Conservation (phyloP, 169 alveolate genomes). For the Babesia bigemina region DNA sequence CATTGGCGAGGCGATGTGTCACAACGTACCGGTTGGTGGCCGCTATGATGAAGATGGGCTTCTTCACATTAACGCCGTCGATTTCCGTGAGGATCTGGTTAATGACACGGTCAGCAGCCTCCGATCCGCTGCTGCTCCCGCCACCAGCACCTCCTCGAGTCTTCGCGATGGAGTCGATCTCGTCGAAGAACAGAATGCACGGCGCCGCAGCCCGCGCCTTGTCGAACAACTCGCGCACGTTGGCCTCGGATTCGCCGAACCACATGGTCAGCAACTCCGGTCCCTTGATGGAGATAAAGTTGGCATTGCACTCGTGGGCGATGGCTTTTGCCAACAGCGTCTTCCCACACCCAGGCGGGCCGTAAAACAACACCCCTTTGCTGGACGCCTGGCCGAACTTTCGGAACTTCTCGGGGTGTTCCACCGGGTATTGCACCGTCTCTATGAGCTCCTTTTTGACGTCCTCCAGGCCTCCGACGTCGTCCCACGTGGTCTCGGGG, state of each 20-base stretch:
- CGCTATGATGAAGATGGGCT: slow-evolving; percentile 91
- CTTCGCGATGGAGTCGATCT: slow-evolving; percentile 96
- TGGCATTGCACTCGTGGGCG: slow-evolving; percentile 88
- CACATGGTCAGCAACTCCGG: slow-evolving; percentile 82
- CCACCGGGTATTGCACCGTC: slow-evolving; percentile 82
- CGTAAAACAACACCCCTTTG: slow-evolving; percentile 87
- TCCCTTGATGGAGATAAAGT: slow-evolving; percentile 86
- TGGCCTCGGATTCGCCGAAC: slow-evolving; percentile 83
- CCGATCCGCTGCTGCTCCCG: slow-evolving; percentile 81
- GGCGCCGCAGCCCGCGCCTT: slow-evolving; percentile 89
- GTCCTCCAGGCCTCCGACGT: slow-evolving; percentile 90
- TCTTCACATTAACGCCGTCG: slow-evolving; percentile 91
- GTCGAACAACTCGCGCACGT: slow-evolving; percentile 79
- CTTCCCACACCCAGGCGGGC: slow-evolving; percentile 96
- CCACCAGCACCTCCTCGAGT: slow-evolving; percentile 85
- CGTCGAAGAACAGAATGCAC: slow-evolving; percentile 94
- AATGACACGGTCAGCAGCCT: slow-evolving; percentile 93
- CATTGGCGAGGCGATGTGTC: neutral
- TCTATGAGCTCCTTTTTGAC: slow-evolving; percentile 85
- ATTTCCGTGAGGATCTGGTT: slow-evolving; percentile 93
- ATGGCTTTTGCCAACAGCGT: slow-evolving; percentile 90
- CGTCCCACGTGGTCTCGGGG: slow-evolving; percentile 93
- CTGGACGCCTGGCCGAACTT: slow-evolving; percentile 81
- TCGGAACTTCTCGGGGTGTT: slow-evolving; percentile 78
- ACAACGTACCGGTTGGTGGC: slow-evolving; percentile 85